Base-by-base conservation (phyloP, 1,139 yeast species). In the Hemisphaericaspora xylofermentans region DNA sequence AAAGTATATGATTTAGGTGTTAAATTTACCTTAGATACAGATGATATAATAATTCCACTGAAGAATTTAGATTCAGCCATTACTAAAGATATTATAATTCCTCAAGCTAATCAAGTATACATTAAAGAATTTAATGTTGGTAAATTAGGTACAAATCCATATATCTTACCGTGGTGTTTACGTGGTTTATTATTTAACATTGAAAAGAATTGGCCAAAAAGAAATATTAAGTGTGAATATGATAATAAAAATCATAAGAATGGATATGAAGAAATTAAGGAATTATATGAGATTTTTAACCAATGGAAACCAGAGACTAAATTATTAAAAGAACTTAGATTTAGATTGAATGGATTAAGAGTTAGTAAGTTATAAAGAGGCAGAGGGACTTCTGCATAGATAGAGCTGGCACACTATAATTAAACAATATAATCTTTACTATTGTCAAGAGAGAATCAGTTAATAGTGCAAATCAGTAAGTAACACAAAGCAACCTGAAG, bases 161-260 rank as follows among this genome's bases (percentile, higher is more conserved):
- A 78, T 56, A 79, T 87, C 40, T 66, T 91, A 27, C 98, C 98
- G 1, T 91, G 97, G 97, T 86, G 95, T 54, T 76, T 88, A 63
- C 69, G 96, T 35, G 96, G 97, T 0, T 64, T 91, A 34, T 64
- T 89, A 27, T 77, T 76, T 48, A 78, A 77, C 49, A 75, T 78
- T 50, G 84, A 89, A 47, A 69, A 61, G 75, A 82, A 72, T 48
- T 71, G 77, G 77, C 75, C 74, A 32, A 60, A 59, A 42, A 57
- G 63, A 32, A 58, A 55, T 43, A 13, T 30, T n/a, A 36, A 35
- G 27, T 35, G 43, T 18, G 61, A 59, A 44, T 45, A 56, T 9
- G 54, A 52, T 28, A 65, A 60, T 6, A 53, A 48, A 22, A 26
- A 60, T 29, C 64, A 67, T 13, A 59, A 60, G 45, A 66, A 64